A percentile compares a stretch with the other conserved stretches of the same genome.
Evolutionary conservation across 2,329 filamentous ascomycete genomes (phyloP).

Genomic region (Xylaria hypoxylon): DNA sequence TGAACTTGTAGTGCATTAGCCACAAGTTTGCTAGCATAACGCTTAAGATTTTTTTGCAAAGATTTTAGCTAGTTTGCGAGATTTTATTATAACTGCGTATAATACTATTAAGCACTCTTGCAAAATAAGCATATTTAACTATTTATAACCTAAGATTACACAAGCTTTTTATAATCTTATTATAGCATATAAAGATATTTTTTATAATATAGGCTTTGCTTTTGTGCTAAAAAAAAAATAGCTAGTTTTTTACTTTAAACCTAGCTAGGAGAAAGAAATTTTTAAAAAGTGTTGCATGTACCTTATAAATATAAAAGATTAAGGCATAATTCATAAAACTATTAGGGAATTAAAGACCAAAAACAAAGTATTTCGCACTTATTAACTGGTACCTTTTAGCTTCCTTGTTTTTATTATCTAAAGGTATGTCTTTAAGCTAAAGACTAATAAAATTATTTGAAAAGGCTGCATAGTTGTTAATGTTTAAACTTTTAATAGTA

Average conservation of each 20-base stretch:
- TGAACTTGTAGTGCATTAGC: no score
- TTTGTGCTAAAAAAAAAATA: slow-evolving; percentile 16
- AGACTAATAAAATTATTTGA: neutral
- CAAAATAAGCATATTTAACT: slow-evolving; percentile 11
- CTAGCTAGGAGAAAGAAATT: slow-evolving; percentile 9
- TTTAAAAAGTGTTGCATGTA: slow-evolving; percentile 13
- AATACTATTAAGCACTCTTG: slow-evolving; percentile 7
- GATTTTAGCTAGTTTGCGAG: neutral
- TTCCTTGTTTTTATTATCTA: slow-evolving; percentile 22
- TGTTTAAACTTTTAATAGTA: slow-evolving; percentile 8
- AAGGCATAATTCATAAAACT: slow-evolving; percentile 6
- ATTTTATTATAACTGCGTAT: neutral
- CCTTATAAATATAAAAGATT: slow-evolving; percentile 15
- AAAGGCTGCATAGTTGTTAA: slow-evolving; percentile 9
- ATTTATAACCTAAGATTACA: slow-evolving; percentile 1
- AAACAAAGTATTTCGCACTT: neutral
- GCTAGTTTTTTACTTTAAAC: slow-evolving; percentile 13
- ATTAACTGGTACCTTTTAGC: neutral
- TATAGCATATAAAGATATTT: slow-evolving; percentile 17
- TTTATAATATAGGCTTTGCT: slow-evolving; percentile 13
- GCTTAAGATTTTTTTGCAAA: slow-evolving; percentile 5
- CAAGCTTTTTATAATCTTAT: slow-evolving; percentile 19
- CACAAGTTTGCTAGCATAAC: no score
- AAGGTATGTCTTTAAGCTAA: neutral
- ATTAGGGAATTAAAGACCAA: neutral